These are phyloP conservation scores for Astrothelium subdiscretum DNA, from an alignment of 495 filamentous ascomycete genomes.

Conservation along the genomic window DNA sequence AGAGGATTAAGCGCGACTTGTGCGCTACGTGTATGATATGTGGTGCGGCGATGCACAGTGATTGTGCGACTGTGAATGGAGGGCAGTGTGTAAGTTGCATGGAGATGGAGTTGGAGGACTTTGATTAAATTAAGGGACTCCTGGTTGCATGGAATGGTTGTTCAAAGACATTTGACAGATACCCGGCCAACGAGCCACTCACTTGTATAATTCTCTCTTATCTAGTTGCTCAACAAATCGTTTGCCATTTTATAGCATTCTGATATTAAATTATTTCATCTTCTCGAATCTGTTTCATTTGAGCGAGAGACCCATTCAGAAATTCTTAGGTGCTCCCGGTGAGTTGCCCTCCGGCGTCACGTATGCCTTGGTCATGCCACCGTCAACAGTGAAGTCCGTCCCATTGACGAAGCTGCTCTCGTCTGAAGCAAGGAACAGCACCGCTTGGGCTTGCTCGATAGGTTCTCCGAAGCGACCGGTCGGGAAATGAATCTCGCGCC, in stretches of 20 bases:
- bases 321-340: slow-evolving; percentile 57
- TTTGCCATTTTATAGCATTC: no score
- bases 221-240: no score
- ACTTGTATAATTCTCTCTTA: background rate
- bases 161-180: background rate
- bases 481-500: slow-evolving; percentile 92
- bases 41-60: background rate
- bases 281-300: no score
- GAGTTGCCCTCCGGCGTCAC: slow-evolving; percentile 81
- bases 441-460: slow-evolving; percentile 88
- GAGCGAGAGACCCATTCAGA: slow-evolving; percentile 11
- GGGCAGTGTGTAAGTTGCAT: background rate
- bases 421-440: slow-evolving; percentile 87
- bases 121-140: background rate
- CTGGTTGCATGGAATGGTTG: background rate
- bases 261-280: no score
- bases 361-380: slow-evolving; percentile 91
- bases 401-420: slow-evolving; percentile 92
- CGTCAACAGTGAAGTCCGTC: slow-evolving; percentile 90
- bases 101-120: background rate
- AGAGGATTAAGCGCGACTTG: background rate
- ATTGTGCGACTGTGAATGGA: background rate
- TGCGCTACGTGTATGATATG: background rate
- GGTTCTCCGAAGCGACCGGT: slow-evolving; percentile 91
- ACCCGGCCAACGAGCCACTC: background rate